Base-by-base conservation (phyloP, 208 protist species). In the Giardia duodenalis region DNA sequence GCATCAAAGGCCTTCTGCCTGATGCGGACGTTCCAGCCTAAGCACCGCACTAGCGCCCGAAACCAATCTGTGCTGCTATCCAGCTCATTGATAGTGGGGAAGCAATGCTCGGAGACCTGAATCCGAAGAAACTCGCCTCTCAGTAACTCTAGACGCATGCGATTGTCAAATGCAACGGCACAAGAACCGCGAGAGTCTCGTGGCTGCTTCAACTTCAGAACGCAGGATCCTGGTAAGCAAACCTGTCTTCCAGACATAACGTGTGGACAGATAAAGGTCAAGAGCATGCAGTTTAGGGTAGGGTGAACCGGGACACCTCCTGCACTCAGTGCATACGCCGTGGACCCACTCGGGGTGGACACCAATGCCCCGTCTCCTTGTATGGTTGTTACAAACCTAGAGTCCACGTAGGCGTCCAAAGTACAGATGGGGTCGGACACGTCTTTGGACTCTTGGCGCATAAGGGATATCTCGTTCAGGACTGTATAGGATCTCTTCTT, bases 281-380 rank as follows among this genome's bases (percentile, higher is more conserved):
- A 92, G 10, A 92, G 87, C 2, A 92, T 87, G 42, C 91, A 88
- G 2, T 88, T 44, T 30, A 92, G 45, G 2, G 44, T 42, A 0
- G 91, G 44, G 22, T 87, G n/a, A 42, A 92, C 91, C 2, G 87
- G 67, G 2, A 90, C 45, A 43, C 91, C 91, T 86, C 91, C 91
- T 89, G 91, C 91, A 47, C 10, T 47, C n/a, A 92, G 43, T 46
- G 91, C 1, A 92, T 92, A 92, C 1, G 91, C 91, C 4, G 91
- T 92, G 4, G 44, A 86, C 42, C 91, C 91, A 19, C 45, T 92
- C 43, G 46, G 44, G 2, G 91, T 92, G 47, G 91, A 92, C n/a
- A 92, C 67, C 43, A 92, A 30, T 47, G 67, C 2, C 4, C 91
- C 91, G 67, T 92, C 91, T 87, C 43, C 91, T 92, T 92, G 91